Base-by-base conservation (phyloP, 1,284 basidiomycete genomes). In the Pascua sp. region DNA sequence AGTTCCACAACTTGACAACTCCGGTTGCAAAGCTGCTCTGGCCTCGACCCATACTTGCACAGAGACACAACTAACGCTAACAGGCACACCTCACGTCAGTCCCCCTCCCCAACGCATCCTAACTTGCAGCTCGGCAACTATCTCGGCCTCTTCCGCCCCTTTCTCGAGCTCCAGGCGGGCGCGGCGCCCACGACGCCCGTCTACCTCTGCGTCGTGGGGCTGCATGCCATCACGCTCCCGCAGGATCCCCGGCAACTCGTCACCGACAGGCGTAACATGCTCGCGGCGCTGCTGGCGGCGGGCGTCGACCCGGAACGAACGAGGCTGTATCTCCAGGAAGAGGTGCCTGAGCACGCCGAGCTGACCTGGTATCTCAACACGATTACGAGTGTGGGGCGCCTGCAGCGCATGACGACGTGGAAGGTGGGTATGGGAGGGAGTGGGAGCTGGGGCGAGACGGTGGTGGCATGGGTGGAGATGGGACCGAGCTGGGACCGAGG, bases 361-460 rank as follows among this genome's bases (percentile, higher is more conserved):
- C 79, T 97, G n/a, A 87, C 88, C 1, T 98, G 94, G 94, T 85
- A 93, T 56, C 75, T 98, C 52, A 90, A 85, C 64, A 95, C 92
- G 65, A 77, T 93, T 42, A 87, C 90, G 0, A 85, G 90, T 0
- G 82, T 95, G 46, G 91, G 92, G 8, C 86, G 86, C 65, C 78
- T 98, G 11, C 83, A 86, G 42, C 80, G 92, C 43, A 95, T 96
- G 92, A 96, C 92, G 2, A 94, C 91, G 0, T 97, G 92, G 92
- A 97, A 95, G 83, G 90, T 87, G 57, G 39, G 80, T 61, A 18
- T 32, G 9, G 32, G 10, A 7, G 40, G 13, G 45, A 24, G 45
- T 18, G 24, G 11, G 17, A 36, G 45, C 45, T 47, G 45, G 24
- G 18, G 24, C 7, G 24, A 4, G 24, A 32, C 4, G 7, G 24